Evolutionary conservation across 345 rosid species (phyloP), one percentile per base, ranked within the genome.

Genomic region (Heritiera fomes): DNA sequence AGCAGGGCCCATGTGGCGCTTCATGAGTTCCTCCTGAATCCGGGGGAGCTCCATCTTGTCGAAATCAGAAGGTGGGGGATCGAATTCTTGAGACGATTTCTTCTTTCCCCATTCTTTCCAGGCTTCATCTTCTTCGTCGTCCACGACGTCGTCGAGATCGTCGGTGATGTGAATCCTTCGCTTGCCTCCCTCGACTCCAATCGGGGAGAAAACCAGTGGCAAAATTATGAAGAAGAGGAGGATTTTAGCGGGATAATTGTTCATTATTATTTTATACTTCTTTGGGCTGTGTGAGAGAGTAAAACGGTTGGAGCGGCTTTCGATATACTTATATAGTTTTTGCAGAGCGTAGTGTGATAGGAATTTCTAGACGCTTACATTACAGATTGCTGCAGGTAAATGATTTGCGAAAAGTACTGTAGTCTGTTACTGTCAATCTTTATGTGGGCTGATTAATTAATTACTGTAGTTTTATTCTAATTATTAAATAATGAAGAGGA

Each of bases 31-130:
- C 40, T 85, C 87, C 84, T 89, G 97, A 79, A 96, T 87, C 90
- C 89, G 84, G 17, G 82, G 69, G 41, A 86, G 47, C 46, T 84
- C 86, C 95, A 96, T 85, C 3, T 82, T 82, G 49, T 92, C 82
- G 47, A 91, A 83, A 81, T 94, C 98, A 30, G 86, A 28, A n/a
- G 92, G 87, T 10, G 95, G 94, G 2, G 90, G 96, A 74, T 89
- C 93, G 73, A 84, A 83, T 58, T 82, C 84, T 2, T 85, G 28
- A 5, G 81, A 63, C 7, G 80, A 8, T 49, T 89, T 75, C 79
- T 78, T 86, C 79, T 85, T 86, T 10, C 99, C 99, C 99, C 98
- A 96, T 66, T 87, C 89, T 82, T 87, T 92, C 99, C 99, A 96
- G 58, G 84, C 83, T 5, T 94, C 98, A 82, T 96, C 98, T 87